phyloP scores from a whole-genome alignment of 768 basidiomycete genomes.

The Filobasidium floriforme region DNA sequence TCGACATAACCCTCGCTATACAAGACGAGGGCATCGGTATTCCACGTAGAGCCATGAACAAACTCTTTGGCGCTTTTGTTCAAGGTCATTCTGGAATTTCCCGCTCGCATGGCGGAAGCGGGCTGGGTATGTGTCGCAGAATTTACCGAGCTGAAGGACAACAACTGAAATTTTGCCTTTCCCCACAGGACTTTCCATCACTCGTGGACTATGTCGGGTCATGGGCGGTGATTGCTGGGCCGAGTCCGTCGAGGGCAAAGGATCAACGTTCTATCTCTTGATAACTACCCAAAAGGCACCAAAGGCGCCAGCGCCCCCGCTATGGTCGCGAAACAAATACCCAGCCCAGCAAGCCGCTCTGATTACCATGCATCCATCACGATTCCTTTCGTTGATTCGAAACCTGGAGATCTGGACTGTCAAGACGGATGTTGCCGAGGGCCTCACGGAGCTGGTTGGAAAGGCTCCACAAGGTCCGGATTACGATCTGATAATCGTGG shows the following conservation, averaged over 20 bases:
- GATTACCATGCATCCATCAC: not conserved
- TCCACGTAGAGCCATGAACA: slow-evolving; percentile 30
- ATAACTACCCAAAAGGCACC: slow-evolving; percentile 21
- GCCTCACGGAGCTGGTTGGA: not conserved
- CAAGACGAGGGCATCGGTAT: slow-evolving; percentile 40
- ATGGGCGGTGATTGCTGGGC: slow-evolving; percentile 36
- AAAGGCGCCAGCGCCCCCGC: not conserved
- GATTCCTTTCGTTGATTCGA: not conserved
- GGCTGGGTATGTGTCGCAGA: slow-evolving; percentile 24
- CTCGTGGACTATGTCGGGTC: slow-evolving; percentile 30
- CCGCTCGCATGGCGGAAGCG: slow-evolving; percentile 29
- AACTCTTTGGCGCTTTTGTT: slow-evolving; percentile 33
- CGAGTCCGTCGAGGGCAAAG: slow-evolving; percentile 32
- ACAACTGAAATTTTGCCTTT: not conserved
- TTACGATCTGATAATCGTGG: not conserved
- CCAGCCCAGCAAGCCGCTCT: not conserved
- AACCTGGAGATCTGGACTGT: not conserved
- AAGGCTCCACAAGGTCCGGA: not conserved
- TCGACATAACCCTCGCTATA: slow-evolving; percentile 26
- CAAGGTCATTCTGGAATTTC: slow-evolving; percentile 36
- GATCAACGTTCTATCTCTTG: slow-evolving; percentile 33
- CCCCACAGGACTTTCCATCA: slow-evolving; percentile 31
- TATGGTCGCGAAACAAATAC: not conserved
- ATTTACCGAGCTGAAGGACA: not conserved
- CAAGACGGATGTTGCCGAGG: not conserved